phyloP scores from a whole-genome alignment of 2,329 filamentous ascomycete genomes.

The Aspergillus quadricinctus region DNA sequence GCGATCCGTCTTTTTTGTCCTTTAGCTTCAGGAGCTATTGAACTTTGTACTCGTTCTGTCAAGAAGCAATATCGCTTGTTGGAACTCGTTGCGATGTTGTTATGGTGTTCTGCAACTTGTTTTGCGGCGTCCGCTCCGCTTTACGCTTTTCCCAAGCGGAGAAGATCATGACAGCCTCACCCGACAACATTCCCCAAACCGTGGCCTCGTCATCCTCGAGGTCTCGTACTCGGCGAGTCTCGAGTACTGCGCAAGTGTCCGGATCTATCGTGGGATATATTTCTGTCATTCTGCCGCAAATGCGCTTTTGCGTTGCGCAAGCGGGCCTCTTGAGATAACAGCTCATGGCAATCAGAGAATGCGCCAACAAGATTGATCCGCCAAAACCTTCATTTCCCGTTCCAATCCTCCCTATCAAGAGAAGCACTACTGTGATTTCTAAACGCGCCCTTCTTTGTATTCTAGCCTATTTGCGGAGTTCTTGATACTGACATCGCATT shows the following conservation, averaged over 20 bases:
- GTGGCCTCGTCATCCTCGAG: background rate
- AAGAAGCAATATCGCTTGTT: background rate
- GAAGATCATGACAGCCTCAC: background rate
- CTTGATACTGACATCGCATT: background rate
- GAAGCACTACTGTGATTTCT: background rate
- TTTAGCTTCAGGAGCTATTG: background rate
- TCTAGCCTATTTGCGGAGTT: background rate
- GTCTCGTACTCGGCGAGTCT: background rate
- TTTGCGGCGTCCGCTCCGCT: background rate
- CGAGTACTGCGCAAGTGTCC: background rate
- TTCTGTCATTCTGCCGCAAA: background rate
- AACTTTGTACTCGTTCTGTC: background rate
- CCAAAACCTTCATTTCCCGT: background rate
- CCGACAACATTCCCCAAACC: background rate
- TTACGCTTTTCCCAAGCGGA: background rate
- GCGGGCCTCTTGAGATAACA: background rate
- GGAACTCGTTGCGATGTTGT: background rate
- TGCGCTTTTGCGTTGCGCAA: background rate
- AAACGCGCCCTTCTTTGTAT: background rate
- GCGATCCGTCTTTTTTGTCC: conserved; percentile 6
- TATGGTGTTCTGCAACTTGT: background rate
- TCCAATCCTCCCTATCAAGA: background rate
- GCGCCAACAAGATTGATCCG: background rate
- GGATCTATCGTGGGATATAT: background rate
- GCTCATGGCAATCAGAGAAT: background rate